A percentile compares a stretch with the other conserved stretches of the same genome.
Evolutionary conservation across 345 rosid genomes (phyloP).

Genomic region (Arabidopsis arenosa): DNA sequence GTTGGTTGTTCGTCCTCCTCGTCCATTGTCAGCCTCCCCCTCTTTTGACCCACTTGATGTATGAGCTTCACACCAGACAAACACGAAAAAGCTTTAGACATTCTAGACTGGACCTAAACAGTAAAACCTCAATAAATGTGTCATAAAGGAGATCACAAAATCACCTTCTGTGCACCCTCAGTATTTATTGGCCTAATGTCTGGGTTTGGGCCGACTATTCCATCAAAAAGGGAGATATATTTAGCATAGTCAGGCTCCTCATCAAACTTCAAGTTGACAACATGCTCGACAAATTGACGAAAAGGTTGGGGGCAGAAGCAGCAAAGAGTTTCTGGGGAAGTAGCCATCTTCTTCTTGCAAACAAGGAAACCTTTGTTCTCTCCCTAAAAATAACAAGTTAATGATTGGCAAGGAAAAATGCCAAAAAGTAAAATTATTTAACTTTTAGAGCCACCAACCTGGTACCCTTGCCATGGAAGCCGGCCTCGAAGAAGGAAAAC

Average conservation of each 20-base stretch:
- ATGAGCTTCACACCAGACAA: constrained; percentile 66
- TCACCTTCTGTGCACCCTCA: constrained; percentile 96
- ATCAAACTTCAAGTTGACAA: constrained; percentile 90
- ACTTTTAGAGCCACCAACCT: constrained; percentile 54
- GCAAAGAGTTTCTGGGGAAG: constrained; percentile 91
- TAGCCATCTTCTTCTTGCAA: constrained; percentile 98
- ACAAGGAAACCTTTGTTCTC: constrained; percentile 96
- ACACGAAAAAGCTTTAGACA: constrained; percentile 28
- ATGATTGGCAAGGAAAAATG: constrained; percentile 25
- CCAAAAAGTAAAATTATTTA: neutral
- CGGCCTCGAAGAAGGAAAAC: constrained; percentile 97
- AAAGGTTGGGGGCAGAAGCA: constrained; percentile 91
- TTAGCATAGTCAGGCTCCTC: constrained; percentile 98
- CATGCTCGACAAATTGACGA: constrained; percentile 86
- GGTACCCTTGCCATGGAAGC: constrained; percentile 98
- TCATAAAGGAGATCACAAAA: constrained; percentile 27
- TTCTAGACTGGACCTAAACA: neutral
- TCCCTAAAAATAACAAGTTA: constrained; percentile 60
- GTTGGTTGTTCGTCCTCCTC: constrained; percentile 95
- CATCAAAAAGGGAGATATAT: constrained; percentile 89
- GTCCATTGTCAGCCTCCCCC: constrained; percentile 85
- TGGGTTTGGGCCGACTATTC: constrained; percentile 89
- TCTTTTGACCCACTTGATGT: constrained; percentile 94
- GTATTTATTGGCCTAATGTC: constrained; percentile 96
- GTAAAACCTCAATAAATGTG: neutral